Evolutionary conservation across 768 basidiomycete genomes (phyloP), one percentile per base, ranked within the genome.

Genomic region (Boletus reticuloceps): DNA sequence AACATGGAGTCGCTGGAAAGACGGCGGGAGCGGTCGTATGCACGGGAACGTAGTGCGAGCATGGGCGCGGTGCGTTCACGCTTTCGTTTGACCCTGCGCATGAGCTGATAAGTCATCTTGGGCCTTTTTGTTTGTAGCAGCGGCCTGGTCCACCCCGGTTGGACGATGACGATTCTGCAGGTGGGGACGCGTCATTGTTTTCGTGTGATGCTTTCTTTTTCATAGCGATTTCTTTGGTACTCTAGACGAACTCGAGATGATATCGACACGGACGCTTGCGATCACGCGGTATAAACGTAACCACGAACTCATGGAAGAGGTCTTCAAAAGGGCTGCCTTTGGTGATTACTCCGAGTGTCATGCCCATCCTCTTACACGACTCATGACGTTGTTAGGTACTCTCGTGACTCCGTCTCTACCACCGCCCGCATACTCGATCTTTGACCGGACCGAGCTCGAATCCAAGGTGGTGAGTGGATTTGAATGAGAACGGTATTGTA

Each of bases 281-380:
- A 63, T 88, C 36, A 80, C 83, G 17, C 78, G 90, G 36, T 93
- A 91, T 64, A 81, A 79, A 59, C 83, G 89, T 7, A 93, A 93
- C 63, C 89, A 92, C 63, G 90, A 91, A 42, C 75, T 87, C 56
- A 93, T 93, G 89, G 86, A 86, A 64, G 87, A 87, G 41, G 86
- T 93, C 2, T 91, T 93, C 69, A 78, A 77, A 59, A 79, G 82
- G 59, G 89, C 90, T 22, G 87, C 86, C 1, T 87, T 83, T 62
- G 82, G 89, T 60, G 47, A 45, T 37, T 27, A 36, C 41, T 10
- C 2, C 25, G 20, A 42, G 9, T 13, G 4, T 11, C 25, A 1
- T 7, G 0, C 14, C 3, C 6, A n/a, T 34, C 5, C 36, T n/a
- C 5, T 9, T 8, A 19, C 22, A n/a, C 4, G 17, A 41, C 52